Evolutionary conservation across 2,329 filamentous ascomycete species (phyloP), one percentile per base, ranked within the genome.

Genomic region (Sporothrix variecibatus): DNA sequence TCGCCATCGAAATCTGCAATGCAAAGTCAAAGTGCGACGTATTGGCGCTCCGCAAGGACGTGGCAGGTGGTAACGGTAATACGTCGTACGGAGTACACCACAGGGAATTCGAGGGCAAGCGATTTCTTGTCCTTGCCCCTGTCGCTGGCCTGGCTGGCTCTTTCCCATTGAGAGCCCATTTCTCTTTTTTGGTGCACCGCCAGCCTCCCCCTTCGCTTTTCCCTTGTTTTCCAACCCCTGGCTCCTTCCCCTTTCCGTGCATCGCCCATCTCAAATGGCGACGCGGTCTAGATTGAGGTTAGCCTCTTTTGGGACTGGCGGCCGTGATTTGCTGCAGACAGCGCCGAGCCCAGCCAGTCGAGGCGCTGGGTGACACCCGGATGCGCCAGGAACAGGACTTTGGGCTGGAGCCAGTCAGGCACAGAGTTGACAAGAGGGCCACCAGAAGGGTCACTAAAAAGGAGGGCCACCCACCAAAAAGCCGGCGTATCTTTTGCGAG

Each of bases 231-330:
- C 38, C 51, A 11, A 46, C 26, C 53, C 64, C 53, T 73, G 53
- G 43, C 38, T 51, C 31, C 38, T 60, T 69, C 56, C 70, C 53
- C 70, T 72, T 62, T 34, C 40, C 2, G n/a, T 51, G 31, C 46
- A 56, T 43, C 68, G 20, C n/a, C 53, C 51, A 28, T 46, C 20
- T 60, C 26, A 17, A 56, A 46, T 31, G 58, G 23, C 69, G 34
- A 72, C 69, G 69, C 69, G 73, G 73, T 74, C 73, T 74, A 72
- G 73, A 74, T 60, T 69, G 60, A 62, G 69, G 60, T 49, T 72
- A 69, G 60, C 62, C 68, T 67, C 23, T 40, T 74, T 74, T 74
- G 38, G 73, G 73, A 72, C 69, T 74, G 73, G 70, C 64, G 73
- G 62, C 73, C 70, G 64, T 72, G 51, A 58, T 58, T 71, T 71